Percentiles rank a stretch among this genome's conserved stretches.
These are phyloP conservation scores for Pichia cactophila DNA, from an alignment of 1,139 yeast species.

Conservation along the genomic window DNA sequence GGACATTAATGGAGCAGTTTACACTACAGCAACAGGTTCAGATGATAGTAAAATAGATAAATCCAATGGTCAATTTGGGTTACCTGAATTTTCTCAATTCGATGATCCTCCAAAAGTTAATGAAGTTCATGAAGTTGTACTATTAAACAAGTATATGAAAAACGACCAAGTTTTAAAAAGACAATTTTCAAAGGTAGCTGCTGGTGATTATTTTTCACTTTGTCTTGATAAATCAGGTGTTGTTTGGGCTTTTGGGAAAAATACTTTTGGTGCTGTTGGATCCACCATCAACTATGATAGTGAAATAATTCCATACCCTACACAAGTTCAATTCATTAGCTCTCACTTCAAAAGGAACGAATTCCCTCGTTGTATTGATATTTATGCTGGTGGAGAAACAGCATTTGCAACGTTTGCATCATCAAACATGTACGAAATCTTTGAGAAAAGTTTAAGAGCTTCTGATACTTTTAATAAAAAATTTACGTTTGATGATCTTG, in stretches of 20 bases:
- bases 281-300: slow-evolving; percentile 56
- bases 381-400: slow-evolving; percentile 64
- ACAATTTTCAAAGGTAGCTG: slow-evolving; percentile 50
- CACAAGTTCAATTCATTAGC: slow-evolving; percentile 36
- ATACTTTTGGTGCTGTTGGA: slow-evolving; percentile 79
- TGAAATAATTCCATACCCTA: slow-evolving; percentile 66
- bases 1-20: slow-evolving; percentile 56
- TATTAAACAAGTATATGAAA: slow-evolving; percentile 30
- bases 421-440: slow-evolving; percentile 27
- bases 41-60: slow-evolving; percentile 21
- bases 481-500: slow-evolving; percentile 21
- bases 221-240: slow-evolving; percentile 57
- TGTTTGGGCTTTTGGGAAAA: slow-evolving; percentile 80
- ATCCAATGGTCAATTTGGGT: slow-evolving; percentile 75
- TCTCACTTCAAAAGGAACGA: slow-evolving; percentile 33
- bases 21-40: slow-evolving; percentile 50
- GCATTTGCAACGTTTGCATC: slow-evolving; percentile 45
- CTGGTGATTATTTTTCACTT: slow-evolving; percentile 68
- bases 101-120: slow-evolving; percentile 40
- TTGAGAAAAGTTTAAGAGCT: slow-evolving; percentile 24
- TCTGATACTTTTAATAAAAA: slow-evolving; percentile 8
- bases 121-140: slow-evolving; percentile 29
- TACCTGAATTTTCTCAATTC: slow-evolving; percentile 64
- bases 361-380: slow-evolving; percentile 38
- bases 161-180: slow-evolving; percentile 35